Evolutionary conservation across 2,329 filamentous ascomycete genomes (phyloP), one percentile per base, ranked within the genome.

Genomic region (Juglanconis sp.): DNA sequence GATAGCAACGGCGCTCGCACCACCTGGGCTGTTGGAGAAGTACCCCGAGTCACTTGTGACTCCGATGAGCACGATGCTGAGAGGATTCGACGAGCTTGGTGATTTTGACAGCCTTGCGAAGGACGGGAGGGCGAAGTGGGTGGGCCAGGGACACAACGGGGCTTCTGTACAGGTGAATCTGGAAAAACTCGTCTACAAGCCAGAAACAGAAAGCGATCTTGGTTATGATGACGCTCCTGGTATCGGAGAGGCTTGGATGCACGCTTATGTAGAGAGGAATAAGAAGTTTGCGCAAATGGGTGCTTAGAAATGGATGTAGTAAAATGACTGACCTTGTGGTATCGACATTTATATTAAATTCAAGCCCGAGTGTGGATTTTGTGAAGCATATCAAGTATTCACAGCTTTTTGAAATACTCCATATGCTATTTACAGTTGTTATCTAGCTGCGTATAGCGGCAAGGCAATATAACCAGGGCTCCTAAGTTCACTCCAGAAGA

Each of bases 31-130:
- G 47, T 32, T 57, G 36, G 38, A 57, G 36, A n/a, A n/a, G 1
- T 30, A 52, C 30, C 56, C 38, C 9, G 7, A 13, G 47, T 52
- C 48, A 6, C 34, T 57, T 4, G 31, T 52, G 9, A 57, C 56
- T 15, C 56, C 56, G 30, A 57, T 57, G 56, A 42, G 36, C 24
- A 57, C 56, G 2, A 52, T 57, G 48, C 32, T 57, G 35, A 58
- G 49, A 9, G 56, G 30, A 1, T 58, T 58, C 9, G 56, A 58
- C 38, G 56, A 58, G 38, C 49, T 58, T 5, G 38, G 47, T 3
- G 56, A 57, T n/a, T 57, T 57, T 51, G 56, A 57, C 56, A n/a
- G 17, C 36, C 35, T 57, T 9, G 56, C 56, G 10, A 35, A 2
- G 30, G 48, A 47, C 1, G 56, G 48, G 4, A 34, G 17, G 32